These are phyloP conservation scores for Sporothrix globosa DNA, from an alignment of 2,329 filamentous ascomycete species.

Conservation along the genomic window DNA sequence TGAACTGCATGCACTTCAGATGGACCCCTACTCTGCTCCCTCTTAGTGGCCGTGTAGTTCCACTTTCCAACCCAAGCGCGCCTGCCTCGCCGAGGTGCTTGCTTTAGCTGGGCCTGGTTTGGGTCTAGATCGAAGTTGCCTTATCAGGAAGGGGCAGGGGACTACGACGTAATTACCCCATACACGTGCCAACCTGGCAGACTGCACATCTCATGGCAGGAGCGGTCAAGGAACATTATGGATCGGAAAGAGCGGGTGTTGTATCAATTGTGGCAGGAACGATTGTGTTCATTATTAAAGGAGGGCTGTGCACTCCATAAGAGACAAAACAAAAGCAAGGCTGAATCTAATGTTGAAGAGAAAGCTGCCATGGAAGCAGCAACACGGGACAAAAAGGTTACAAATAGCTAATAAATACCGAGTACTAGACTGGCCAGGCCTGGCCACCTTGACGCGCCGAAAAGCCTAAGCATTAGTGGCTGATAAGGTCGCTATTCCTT, in stretches of 20 bases:
- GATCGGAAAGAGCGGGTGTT: neutral
- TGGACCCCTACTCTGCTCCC: neutral
- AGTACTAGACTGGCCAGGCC: neutral
- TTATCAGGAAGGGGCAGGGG: neutral
- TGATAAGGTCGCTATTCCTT: neutral
- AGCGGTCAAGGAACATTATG: conserved; percentile 12
- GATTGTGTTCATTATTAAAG: neutral
- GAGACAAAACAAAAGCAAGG: neutral
- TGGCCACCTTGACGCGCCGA: neutral
- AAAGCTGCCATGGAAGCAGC: neutral
- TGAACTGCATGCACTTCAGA: conserved; percentile 8
- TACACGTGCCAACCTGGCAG: neutral
- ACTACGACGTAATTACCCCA: too few species aligned
- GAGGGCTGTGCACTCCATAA: neutral
- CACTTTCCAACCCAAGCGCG: neutral
- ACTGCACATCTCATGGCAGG: neutral
- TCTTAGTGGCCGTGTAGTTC: neutral
- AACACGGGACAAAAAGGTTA: neutral
- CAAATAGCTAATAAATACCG: neutral
- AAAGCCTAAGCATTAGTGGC: neutral
- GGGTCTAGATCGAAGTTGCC: conserved; percentile 14
- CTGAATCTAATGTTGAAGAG: neutral
- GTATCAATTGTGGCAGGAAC: neutral
- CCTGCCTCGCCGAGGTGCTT: conserved; percentile 12
- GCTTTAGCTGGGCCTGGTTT: conserved; percentile 25